Base-by-base conservation (phyloP, 768 basidiomycete genomes). In the Auricularia heimuer region DNA sequence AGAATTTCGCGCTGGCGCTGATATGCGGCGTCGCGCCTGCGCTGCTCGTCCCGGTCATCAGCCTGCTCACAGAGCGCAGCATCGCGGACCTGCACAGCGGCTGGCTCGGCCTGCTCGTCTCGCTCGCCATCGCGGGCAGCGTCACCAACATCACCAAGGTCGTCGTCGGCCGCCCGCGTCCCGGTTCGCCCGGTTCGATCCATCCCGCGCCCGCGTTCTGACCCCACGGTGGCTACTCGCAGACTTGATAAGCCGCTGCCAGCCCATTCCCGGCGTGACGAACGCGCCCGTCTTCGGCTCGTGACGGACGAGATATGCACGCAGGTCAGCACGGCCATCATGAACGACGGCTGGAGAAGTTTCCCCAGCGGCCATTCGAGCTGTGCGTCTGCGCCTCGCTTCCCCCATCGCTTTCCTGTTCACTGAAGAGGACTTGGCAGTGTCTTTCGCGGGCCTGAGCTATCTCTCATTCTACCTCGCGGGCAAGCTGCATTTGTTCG, bases 291-390 rank as follows among this genome's bases (percentile, higher is more conserved):
- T 76, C 0, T 96, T 83, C 68, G 89, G 0, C 77, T 98, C 7
- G 85, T 87, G 0, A 85, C 80, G n/a, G 83, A 81, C 63, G 80
- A 82, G 4, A 86, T 96, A 63, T 99, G 97, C 75, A 92, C 91
- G 1, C 87, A 88, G 69, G 79, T 83, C 3, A 76, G 90, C 67
- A 69, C 73, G 18, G 68, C 71, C 7, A 81, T 87, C 34, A 74
- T 94, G 68, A 77, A 79, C 35, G 92, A 96, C 75, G 95, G 94
- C 1, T 98, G 92, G 79, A 83, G 90, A 69, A 94, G 92, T 71
- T 97, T 98, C 74, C 89, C 89, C 14, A 92, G 90, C 63, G 95
- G 95, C 1, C 94, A 97, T 75, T 88, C 92, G 3, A 93, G 91
- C 69, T 67, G 93, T 94, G 75, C 62, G 88, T 77, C 14, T 18